These are phyloP conservation scores for Cicer bijugum DNA, from an alignment of 306 rosid genomes.

Conservation along the genomic window DNA sequence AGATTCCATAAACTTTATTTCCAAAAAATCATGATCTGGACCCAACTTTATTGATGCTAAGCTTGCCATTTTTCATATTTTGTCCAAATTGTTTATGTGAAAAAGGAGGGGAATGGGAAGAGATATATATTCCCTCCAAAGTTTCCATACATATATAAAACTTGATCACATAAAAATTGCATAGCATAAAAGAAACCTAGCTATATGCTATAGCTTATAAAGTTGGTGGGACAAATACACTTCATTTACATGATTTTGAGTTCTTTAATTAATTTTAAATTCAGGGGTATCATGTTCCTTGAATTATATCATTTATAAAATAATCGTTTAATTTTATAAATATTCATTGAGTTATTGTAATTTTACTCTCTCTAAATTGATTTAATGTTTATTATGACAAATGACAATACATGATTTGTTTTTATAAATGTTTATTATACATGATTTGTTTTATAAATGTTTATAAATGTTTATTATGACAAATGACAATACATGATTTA, in stretches of 20 bases:
- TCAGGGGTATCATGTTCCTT: too few relatives aligned
- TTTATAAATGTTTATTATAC: too few relatives aligned
- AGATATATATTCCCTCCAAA: constrained; percentile 27
- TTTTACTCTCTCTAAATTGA: too few relatives aligned
- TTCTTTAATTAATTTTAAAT: too few relatives aligned
- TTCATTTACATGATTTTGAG: neutral
- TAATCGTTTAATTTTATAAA: too few relatives aligned
- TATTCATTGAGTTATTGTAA: too few relatives aligned
- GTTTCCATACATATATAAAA: constrained; percentile 2
- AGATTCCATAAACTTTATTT: neutral
- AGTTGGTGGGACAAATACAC: constrained; percentile 4
- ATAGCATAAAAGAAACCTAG: neutral
- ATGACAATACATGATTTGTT: neutral
- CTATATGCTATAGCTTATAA: neutral
- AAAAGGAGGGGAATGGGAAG: neutral
- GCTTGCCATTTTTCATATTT: neutral
- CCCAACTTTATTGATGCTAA: neutral
- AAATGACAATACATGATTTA: neutral
- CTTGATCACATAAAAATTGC: neutral
- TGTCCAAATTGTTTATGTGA: neutral
- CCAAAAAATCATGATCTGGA: neutral
- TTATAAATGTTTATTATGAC: too few relatives aligned
- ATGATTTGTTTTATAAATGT: neutral
- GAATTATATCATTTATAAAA: too few relatives aligned
- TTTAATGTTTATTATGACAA: too few relatives aligned